phyloP scores from a whole-genome alignment of 2,329 filamentous ascomycete species.

The Stylonectria norvegica region DNA sequence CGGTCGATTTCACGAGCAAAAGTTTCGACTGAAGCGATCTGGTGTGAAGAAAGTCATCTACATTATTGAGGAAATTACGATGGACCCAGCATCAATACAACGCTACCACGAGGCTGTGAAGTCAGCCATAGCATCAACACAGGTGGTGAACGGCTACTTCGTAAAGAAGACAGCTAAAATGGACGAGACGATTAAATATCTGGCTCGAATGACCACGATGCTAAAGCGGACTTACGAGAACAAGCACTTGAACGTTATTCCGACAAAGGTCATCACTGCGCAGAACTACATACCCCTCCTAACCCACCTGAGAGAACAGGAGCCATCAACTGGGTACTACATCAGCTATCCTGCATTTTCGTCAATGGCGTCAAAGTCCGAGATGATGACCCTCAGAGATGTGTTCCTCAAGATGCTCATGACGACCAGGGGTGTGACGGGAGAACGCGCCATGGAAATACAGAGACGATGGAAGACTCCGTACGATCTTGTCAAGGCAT shows the following conservation, averaged over 20 bases:
- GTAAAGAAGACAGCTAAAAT: constrained; percentile 72
- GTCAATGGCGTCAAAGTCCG: constrained; percentile 70
- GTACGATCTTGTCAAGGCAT: constrained; percentile 66
- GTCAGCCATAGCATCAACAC: constrained; percentile 71
- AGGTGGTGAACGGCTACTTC: constrained; percentile 76
- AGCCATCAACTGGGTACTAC: constrained; percentile 52
- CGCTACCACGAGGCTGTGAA: constrained; percentile 65
- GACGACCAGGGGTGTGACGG: constrained; percentile 71
- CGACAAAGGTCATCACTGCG: constrained; percentile 59
- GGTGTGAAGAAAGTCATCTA: constrained; percentile 77
- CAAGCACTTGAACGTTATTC: constrained; percentile 59
- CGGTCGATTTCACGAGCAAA: constrained; percentile 79
- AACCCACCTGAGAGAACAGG: constrained; percentile 51
- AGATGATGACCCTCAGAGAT: constrained; percentile 69
- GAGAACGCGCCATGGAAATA: constrained; percentile 76
- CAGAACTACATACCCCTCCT: constrained; percentile 65
- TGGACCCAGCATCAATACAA: constrained; percentile 51
- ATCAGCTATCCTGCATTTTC: constrained; percentile 71
- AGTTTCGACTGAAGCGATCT: constrained; percentile 70
- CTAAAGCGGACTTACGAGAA: constrained; percentile 63
- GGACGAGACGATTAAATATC: constrained; percentile 74
- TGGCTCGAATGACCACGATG: constrained; percentile 67
- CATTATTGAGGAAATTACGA: constrained; percentile 68
- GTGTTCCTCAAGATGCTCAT: constrained; percentile 83
- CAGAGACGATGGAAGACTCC: constrained; percentile 77